phyloP scores from a whole-genome alignment of 441 rosid genomes.

The Populus hybrid region DNA sequence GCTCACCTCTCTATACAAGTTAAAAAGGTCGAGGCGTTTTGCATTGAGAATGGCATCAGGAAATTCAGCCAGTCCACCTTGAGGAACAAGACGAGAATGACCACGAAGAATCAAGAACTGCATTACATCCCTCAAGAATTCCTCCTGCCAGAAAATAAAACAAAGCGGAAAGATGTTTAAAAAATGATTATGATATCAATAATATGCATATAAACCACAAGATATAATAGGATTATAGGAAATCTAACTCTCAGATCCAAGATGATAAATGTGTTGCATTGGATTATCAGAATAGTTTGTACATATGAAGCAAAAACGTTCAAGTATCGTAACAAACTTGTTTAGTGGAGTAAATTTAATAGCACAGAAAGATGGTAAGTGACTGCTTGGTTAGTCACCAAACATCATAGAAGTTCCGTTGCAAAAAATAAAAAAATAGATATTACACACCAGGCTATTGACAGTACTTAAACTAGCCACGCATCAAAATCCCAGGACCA shows the following conservation, averaged over 20 bases:
- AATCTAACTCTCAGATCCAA: not conserved
- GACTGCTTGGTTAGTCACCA: too few relatives aligned
- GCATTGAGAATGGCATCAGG: slow-evolving; percentile 97
- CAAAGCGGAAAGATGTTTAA: not conserved
- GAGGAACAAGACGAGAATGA: slow-evolving; percentile 93
- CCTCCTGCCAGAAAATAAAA: slow-evolving; percentile 58
- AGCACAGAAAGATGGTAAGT: too few relatives aligned
- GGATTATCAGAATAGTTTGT: too few relatives aligned
- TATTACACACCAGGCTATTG: not conserved
- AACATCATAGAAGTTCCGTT: too few relatives aligned
- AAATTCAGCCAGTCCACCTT: slow-evolving; percentile 85
- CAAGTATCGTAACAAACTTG: not conserved
- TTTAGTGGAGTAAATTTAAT: too few relatives aligned
- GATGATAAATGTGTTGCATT: not conserved
- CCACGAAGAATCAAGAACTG: slow-evolving; percentile 90
- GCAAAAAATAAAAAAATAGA: too few relatives aligned
- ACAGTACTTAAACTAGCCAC: too few relatives aligned
- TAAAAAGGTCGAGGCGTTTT: slow-evolving; percentile 91
- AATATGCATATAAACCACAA: not conserved
- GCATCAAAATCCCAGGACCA: too few relatives aligned
- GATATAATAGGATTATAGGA: not conserved
- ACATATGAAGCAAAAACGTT: not conserved
- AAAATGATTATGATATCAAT: not conserved
- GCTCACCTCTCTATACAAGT: slow-evolving; percentile 92
- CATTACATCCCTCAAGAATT: slow-evolving; percentile 93